Base-by-base conservation (phyloP, 2,329 filamentous ascomycete genomes). In the Aphanocladium album region DNA sequence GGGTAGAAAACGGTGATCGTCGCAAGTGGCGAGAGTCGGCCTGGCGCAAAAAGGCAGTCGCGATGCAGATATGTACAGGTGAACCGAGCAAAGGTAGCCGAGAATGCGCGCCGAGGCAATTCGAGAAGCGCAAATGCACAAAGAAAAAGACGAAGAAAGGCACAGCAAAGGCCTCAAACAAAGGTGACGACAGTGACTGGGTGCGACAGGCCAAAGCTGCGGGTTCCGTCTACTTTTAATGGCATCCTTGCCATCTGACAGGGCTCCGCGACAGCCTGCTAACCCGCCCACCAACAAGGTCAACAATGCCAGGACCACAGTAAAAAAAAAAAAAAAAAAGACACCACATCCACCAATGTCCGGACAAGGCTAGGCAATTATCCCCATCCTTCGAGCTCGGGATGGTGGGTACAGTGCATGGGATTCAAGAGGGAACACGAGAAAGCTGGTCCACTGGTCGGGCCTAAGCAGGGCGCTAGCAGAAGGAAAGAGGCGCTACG, bases 211-310 rank as follows among this genome's bases (percentile, higher is more conserved):
- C 7, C 5, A 49, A 45, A 19, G 55, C 19, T 47, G 45, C 35
- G 56, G 56, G 45, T 23, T 39, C 17, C 21, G 17, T 43, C 37
- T 58, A 58, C 45, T 58, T 58, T 58, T 58, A 21, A 21, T 51
- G 25, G 55, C 55, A 33, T 50, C 37, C 17, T 39, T 37, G 25
- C 39, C 17, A 35, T 59, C 56, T 52, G 37, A 52, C 46, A 25
- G 47, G 56, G 56, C 47, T 52, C 35, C 3, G 23, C 33, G 47
- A 52, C 49, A 45, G 56, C 54, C 43, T 56, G 52, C 49, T 30
- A n/a, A 52, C 5, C 17, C 27, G 27, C 37, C n/a, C 23, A 14
- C 33, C 56, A 45, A 41, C 30, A 50, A 14, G 11, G 30, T 14
- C 37, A 56, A 27, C 16, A 46, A 2, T 19, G 46, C 25, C 39